Evolutionary conservation across 2,329 filamentous ascomycete species (phyloP).

Genomic region (Fusarium sp.): DNA sequence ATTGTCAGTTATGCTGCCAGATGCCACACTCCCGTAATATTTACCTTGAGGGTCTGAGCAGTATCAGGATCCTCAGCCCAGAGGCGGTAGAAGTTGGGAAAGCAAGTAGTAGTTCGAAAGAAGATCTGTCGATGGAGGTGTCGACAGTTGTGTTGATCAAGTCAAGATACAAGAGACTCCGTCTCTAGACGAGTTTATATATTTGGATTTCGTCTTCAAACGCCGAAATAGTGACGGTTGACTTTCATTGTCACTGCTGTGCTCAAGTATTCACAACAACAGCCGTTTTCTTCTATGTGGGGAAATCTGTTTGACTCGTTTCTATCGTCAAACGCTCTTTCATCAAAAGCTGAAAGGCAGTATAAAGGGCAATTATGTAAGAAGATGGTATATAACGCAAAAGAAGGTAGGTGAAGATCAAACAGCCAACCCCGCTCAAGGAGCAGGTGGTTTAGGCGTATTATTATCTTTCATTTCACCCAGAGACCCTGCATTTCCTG

Average conservation of each 20-base stretch:
- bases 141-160: constrained; percentile 10
- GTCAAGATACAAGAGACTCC: neutral
- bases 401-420: neutral
- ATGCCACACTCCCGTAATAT: neutral
- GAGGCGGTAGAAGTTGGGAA: neutral
- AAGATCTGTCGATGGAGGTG: neutral
- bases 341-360: neutral
- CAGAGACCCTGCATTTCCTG: neutral
- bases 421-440: neutral
- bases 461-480: neutral
- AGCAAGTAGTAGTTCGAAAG: neutral
- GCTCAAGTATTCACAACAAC: neutral
- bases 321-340: neutral
- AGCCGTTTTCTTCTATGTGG: neutral
- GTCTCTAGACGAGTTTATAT: neutral
- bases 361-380: neutral
- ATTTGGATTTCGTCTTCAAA: neutral
- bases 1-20: neutral
- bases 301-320: neutral
- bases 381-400: neutral
- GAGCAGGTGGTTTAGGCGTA: neutral
- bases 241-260: neutral
- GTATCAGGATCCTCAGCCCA: neutral
- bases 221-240: neutral
- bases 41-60: constrained; percentile 15